These are phyloP conservation scores for Aspergillus bombycis DNA, from an alignment of 2,329 filamentous ascomycete genomes.

Conservation along the genomic window DNA sequence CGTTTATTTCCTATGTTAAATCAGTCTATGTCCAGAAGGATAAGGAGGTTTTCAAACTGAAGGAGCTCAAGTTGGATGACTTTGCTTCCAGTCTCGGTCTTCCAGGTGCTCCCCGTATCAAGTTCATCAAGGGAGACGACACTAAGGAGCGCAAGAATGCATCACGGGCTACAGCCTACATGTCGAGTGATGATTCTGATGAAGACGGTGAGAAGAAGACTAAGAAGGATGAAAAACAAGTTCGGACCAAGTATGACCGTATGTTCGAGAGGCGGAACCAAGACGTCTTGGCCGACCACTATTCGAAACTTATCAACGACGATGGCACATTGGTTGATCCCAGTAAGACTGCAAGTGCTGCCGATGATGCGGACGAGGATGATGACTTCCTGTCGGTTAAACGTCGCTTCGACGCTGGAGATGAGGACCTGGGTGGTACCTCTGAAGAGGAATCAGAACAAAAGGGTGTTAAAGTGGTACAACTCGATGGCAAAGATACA, in stretches of 20 bases:
- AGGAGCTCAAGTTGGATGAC: slow-evolving; percentile 80
- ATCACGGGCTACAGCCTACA: slow-evolving; percentile 64
- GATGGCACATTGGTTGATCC: slow-evolving; percentile 51
- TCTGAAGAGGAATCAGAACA: slow-evolving; percentile 38
- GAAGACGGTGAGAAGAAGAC: slow-evolving; percentile 51
- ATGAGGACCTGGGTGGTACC: slow-evolving; percentile 54
- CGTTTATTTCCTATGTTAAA: slow-evolving; percentile 86
- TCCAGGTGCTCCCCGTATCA: slow-evolving; percentile 88
- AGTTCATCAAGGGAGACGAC: slow-evolving; percentile 88
- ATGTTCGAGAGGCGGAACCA: slow-evolving; percentile 99
- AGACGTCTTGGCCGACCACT: slow-evolving; percentile 92
- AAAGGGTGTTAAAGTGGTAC: slow-evolving; percentile 46
- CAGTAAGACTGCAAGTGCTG: slow-evolving; percentile 38
- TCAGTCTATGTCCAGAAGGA: slow-evolving; percentile 87
- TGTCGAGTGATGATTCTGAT: slow-evolving; percentile 61
- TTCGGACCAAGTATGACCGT: slow-evolving; percentile 92
- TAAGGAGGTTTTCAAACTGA: slow-evolving; percentile 86
- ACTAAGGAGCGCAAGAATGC: slow-evolving; percentile 87
- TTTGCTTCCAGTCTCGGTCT: slow-evolving; percentile 85
- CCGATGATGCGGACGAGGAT: slow-evolving; percentile 66
- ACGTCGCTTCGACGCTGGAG: slow-evolving; percentile 75
- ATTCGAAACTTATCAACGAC: slow-evolving; percentile 78
- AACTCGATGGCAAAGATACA: slow-evolving; percentile 66
- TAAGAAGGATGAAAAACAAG: slow-evolving; percentile 64
- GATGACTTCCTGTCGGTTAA: slow-evolving; percentile 88